Evolutionary conservation across 2,329 filamentous ascomycete species (phyloP).

Genomic region (Aspergillus uvarum): DNA sequence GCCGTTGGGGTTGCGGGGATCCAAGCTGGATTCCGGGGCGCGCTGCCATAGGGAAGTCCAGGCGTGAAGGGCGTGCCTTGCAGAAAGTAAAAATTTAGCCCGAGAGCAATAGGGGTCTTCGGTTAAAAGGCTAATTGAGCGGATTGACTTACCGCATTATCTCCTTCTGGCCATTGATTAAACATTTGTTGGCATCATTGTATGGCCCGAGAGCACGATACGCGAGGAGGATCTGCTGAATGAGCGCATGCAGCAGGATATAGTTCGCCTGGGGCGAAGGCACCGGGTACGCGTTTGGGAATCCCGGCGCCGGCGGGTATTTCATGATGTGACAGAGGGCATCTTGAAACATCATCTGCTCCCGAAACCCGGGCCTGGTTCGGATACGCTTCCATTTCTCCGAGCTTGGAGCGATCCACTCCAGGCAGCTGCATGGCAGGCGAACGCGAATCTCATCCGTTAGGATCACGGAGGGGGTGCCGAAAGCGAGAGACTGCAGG

Average conservation of each 20-base stretch:
- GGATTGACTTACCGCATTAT: conserved; percentile 14
- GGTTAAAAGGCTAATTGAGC: too few species aligned
- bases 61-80: conserved; percentile 38
- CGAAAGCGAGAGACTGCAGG: conserved; percentile 28
- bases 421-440: conserved; percentile 26
- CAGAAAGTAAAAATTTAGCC: too few species aligned
- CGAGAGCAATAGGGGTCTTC: too few species aligned
- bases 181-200: too few species aligned
- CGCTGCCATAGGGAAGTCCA: conserved; percentile 44
- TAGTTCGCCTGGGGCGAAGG: too few species aligned
- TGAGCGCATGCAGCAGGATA: conserved; percentile 65
- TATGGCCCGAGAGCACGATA: neutral
- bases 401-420: conserved; percentile 26
- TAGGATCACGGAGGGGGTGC: conserved; percentile 25
- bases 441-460: conserved; percentile 28
- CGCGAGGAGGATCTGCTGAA: conserved; percentile 65
- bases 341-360: conserved; percentile 19
- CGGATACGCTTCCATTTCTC: conserved; percentile 15
- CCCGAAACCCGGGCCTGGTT: too few species aligned
- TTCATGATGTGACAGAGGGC: conserved; percentile 11
- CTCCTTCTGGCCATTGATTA: too few species aligned
- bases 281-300: too few species aligned
- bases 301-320: too few species aligned
- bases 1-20: conserved; percentile 46
- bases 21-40: conserved; percentile 42